phyloP scores from a whole-genome alignment of 2,329 filamentous ascomycete species.

The Pseudogymnoascus sp. region DNA sequence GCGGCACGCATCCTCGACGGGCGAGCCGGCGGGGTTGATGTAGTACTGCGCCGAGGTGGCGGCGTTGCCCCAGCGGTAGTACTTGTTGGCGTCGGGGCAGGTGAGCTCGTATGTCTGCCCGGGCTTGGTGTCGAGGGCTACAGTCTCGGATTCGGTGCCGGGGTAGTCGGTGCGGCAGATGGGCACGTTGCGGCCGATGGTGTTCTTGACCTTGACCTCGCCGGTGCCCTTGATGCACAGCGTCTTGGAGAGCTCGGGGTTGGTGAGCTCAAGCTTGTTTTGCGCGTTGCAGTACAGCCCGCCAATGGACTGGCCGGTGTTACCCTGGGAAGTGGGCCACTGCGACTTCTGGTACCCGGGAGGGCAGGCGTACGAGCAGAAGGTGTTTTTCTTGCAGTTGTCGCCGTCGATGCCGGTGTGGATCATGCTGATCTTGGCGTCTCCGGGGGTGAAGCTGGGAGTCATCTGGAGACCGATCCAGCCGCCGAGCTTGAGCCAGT shows the following conservation, averaged over 20 bases:
- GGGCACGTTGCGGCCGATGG: slow-evolving; percentile 54
- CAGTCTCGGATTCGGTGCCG: slow-evolving; percentile 78
- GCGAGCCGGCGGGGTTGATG: slow-evolving; percentile 72
- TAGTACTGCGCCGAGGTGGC: slow-evolving; percentile 92
- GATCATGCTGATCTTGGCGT: slow-evolving; percentile 54
- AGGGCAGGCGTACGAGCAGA: slow-evolving; percentile 94
- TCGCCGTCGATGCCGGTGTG: slow-evolving; percentile 53
- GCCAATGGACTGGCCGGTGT: slow-evolving; percentile 75
- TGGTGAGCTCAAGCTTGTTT: slow-evolving; percentile 71
- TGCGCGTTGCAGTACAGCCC: slow-evolving; percentile 69
- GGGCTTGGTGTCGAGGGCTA: slow-evolving; percentile 58
- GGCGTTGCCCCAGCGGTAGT: slow-evolving; percentile 70
- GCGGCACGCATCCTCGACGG: slow-evolving; percentile 59
- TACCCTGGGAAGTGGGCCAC: slow-evolving; percentile 72
- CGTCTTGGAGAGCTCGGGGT: slow-evolving; percentile 47
- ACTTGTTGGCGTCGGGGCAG: slow-evolving; percentile 61
- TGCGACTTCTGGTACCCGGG: slow-evolving; percentile 85
- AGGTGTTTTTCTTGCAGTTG: slow-evolving; percentile 51
- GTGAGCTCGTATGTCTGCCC: slow-evolving; percentile 57
- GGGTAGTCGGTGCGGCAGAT: slow-evolving; percentile 97
- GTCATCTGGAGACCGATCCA: slow-evolving; percentile 71
- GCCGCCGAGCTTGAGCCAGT: slow-evolving; percentile 61
- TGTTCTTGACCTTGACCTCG: slow-evolving; percentile 67
- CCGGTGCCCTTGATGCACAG: slow-evolving; percentile 66
- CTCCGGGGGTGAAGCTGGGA: slow-evolving; percentile 41